A percentile compares a stretch with the other conserved stretches of the same genome.
Conservation (phyloP, 2,329 filamentous ascomycete species). For the Stachybotrys elegans region DNA sequence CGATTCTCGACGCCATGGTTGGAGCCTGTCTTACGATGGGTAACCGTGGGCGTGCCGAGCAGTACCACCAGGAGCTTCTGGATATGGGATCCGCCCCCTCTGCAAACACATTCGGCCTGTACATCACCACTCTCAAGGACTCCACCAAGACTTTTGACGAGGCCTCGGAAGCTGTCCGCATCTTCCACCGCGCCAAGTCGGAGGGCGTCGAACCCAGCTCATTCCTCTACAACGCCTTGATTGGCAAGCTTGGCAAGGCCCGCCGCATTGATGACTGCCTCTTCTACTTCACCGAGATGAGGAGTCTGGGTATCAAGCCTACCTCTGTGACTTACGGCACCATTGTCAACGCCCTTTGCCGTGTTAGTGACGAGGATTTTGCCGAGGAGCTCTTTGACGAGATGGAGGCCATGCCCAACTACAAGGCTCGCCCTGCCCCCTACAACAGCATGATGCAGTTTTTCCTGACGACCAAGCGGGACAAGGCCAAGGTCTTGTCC, state of each 20-base stretch:
- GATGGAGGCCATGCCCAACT: slow-evolving; percentile 98
- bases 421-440: slow-evolving; percentile 93
- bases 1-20: slow-evolving; percentile 94
- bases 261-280: slow-evolving; percentile 96
- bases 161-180: slow-evolving; percentile 92
- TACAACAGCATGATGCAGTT: slow-evolving; percentile 99
- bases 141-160: slow-evolving; percentile 97
- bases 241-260: slow-evolving; percentile 96
- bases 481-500: slow-evolving; percentile 85
- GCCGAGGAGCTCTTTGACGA: slow-evolving; percentile 97
- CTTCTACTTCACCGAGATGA: slow-evolving; percentile 98
- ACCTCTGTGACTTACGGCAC: slow-evolving; percentile 98
- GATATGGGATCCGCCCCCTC: slow-evolving; percentile 88
- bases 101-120: slow-evolving; percentile 95
- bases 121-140: slow-evolving; percentile 98
- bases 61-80: slow-evolving; percentile 86
- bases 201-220: slow-evolving; percentile 95
- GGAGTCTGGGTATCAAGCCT: slow-evolving; percentile 82
- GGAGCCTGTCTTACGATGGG: slow-evolving; percentile 82
- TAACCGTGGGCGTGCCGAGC: slow-evolving; percentile 73
- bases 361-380: slow-evolving; percentile 95
- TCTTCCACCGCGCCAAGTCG: slow-evolving; percentile 88
- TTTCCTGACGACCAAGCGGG: slow-evolving; percentile 95
- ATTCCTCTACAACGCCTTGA: slow-evolving; percentile 96
- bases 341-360: slow-evolving; percentile 94